A percentile compares a stretch with the other conserved stretches of the same genome.
These are phyloP conservation scores for Arabidopsis arenosa DNA, from an alignment of 345 rosid genomes.

Conservation along the genomic window DNA sequence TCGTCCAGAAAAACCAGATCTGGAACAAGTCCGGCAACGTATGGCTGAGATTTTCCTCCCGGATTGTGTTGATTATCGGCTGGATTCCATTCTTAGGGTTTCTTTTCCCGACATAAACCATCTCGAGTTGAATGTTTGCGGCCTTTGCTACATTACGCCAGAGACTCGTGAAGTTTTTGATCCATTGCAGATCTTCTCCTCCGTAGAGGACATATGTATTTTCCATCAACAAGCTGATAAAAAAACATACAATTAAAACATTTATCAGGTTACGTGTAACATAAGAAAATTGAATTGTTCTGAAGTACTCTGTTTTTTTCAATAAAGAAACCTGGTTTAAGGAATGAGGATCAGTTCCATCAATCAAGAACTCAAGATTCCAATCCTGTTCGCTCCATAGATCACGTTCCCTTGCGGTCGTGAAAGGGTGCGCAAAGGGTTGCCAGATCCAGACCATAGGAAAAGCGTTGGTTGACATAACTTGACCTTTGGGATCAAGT, in stretches of 20 bases:
- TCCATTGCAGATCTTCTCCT: conserved; percentile 81
- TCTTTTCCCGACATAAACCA: conserved; percentile 79
- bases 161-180: conserved; percentile 51
- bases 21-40: conserved; percentile 46
- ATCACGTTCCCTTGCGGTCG: conserved; percentile 56
- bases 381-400: conserved; percentile 71
- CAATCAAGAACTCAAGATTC: conserved; percentile 64
- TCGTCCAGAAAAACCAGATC: conserved; percentile 86
- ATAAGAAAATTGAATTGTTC: not conserved
- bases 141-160: conserved; percentile 47
- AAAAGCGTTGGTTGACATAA: conserved; percentile 71
- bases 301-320: not conserved
- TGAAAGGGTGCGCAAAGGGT: conserved; percentile 74
- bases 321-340: conserved; percentile 51
- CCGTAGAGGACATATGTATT: conserved; percentile 72
- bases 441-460: conserved; percentile 94
- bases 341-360: conserved; percentile 54
- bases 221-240: conserved; percentile 54
- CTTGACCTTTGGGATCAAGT: conserved; percentile 80
- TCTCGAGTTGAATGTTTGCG: conserved; percentile 52
- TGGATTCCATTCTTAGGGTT: conserved; percentile 57
- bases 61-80: conserved; percentile 49
- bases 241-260: not conserved
- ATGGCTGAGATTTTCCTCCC: conserved; percentile 52
- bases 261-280: conserved; percentile 1